These are phyloP conservation scores for Fusarium torulosum DNA, from an alignment of 2,329 filamentous ascomycete species.

Conservation along the genomic window DNA sequence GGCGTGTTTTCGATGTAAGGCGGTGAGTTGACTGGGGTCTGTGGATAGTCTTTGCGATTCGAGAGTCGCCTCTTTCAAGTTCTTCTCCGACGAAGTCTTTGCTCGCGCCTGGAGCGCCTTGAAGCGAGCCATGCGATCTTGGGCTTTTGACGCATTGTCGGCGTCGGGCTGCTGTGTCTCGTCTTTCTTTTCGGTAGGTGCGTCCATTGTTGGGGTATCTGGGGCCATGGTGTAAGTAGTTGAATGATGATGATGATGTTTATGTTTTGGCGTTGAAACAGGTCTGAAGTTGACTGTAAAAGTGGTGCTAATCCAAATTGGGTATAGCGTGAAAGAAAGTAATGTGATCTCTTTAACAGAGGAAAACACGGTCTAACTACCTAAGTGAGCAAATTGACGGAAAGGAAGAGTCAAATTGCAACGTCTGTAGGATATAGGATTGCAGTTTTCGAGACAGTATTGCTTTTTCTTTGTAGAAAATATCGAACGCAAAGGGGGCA, in stretches of 20 bases:
- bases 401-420: too few species aligned
- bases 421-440: too few species aligned
- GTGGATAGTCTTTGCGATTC: slow-evolving; percentile 84
- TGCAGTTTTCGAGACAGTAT: too few species aligned
- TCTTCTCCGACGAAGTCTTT: slow-evolving; percentile 77
- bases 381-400: too few species aligned
- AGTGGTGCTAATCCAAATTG: neutral
- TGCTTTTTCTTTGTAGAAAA: too few species aligned
- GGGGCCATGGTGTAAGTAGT: slow-evolving; percentile 43
- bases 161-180: slow-evolving; percentile 36
- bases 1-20: slow-evolving; percentile 86
- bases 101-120: slow-evolving; percentile 87
- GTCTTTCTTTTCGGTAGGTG: slow-evolving; percentile 35
- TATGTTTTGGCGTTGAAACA: neutral
- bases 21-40: slow-evolving; percentile 80
- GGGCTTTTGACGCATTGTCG: slow-evolving; percentile 60
- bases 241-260: slow-evolving; percentile 11
- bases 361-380: neutral
- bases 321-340: neutral
- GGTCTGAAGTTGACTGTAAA: neutral
- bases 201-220: slow-evolving; percentile 17
- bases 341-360: neutral
- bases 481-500: too few species aligned
- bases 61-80: slow-evolving; percentile 84
- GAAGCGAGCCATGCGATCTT: slow-evolving; percentile 84